These are phyloP conservation scores for Fraxinus sp. DNA, from an alignment of 305 asterid genomes.

Conservation along the genomic window DNA sequence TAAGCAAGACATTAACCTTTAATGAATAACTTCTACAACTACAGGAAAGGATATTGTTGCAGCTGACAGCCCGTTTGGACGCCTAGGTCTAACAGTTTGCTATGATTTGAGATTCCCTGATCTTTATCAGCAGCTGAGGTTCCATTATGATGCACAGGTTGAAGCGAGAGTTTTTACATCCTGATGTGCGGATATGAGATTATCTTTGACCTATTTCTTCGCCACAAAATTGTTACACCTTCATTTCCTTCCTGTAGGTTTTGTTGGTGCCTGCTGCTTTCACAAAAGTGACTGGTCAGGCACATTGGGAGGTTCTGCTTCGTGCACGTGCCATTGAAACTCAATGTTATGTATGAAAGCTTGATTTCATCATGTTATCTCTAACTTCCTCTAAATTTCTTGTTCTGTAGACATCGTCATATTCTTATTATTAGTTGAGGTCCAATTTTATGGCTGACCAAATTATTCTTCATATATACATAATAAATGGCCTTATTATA, in stretches of 20 bases:
- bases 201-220: not conserved
- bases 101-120: slow-evolving; percentile 93
- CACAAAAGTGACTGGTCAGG: slow-evolving; percentile 77
- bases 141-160: slow-evolving; percentile 69
- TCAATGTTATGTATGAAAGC: slow-evolving; percentile 70
- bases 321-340: slow-evolving; percentile 98
- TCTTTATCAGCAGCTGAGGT: slow-evolving; percentile 79
- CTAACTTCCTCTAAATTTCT: not conserved
- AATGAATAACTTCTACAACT: slow-evolving; percentile 17
- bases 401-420: not conserved
- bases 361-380: not conserved
- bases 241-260: slow-evolving; percentile 38
- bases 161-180: not conserved
- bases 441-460: not conserved
- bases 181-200: not conserved
- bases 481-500: not conserved
- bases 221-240: not conserved
- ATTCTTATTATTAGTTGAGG: not conserved
- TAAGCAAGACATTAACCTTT: not conserved
- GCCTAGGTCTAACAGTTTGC: slow-evolving; percentile 81
- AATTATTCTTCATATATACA: not conserved
- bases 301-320: slow-evolving; percentile 93
- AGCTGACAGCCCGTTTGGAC: slow-evolving; percentile 77
- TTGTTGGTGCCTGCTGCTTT: slow-evolving; percentile 88
- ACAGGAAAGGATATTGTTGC: slow-evolving; percentile 61